phyloP scores from a whole-genome alignment of 768 basidiomycete genomes.

The Termitomyces sp. region DNA sequence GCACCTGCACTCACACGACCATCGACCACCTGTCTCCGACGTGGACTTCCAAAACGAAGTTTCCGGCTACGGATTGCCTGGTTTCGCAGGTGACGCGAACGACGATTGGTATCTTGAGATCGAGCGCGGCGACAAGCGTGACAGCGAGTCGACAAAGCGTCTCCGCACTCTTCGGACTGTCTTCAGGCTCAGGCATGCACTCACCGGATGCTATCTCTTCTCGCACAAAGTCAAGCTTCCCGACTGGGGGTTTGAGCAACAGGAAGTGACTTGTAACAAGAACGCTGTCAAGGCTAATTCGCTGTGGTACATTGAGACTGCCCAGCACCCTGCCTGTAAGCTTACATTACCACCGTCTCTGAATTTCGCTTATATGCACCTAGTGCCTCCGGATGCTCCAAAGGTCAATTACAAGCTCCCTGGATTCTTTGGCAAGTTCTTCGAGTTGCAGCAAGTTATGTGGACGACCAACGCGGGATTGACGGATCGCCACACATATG shows the following conservation, averaged over 20 bases:
- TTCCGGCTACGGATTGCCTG: conserved; percentile 85
- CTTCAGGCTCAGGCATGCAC: conserved; percentile 77
- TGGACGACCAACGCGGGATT: conserved; percentile 96
- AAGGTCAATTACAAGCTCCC: conserved; percentile 92
- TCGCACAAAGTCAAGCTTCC: conserved; percentile 98
- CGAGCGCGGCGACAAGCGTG: conserved; percentile 57
- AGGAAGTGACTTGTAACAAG: conserved; percentile 99
- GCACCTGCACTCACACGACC: conserved; percentile 90
- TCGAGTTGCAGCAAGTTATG: conserved; percentile 91
- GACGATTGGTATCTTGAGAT: conserved; percentile 94
- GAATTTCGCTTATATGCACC: not conserved
- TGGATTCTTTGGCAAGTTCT: conserved; percentile 86
- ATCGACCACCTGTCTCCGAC: conserved; percentile 91
- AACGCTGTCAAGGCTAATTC: conserved; percentile 88
- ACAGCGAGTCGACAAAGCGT: conserved; percentile 62
- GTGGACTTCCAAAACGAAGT: conserved; percentile 99
- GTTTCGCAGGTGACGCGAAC: conserved; percentile 84
- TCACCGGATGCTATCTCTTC: conserved; percentile 95
- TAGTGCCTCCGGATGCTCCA: conserved; percentile 66
- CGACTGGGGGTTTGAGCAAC: conserved; percentile 97
- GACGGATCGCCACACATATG: conserved; percentile 91
- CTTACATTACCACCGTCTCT: not conserved
- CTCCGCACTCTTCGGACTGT: conserved; percentile 76
- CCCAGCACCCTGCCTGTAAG: conserved; percentile 67
- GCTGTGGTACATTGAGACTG: conserved; percentile 91